Base-by-base conservation (phyloP, 108 stramenopile genomes). In the Stephanodiscus minutulus region DNA sequence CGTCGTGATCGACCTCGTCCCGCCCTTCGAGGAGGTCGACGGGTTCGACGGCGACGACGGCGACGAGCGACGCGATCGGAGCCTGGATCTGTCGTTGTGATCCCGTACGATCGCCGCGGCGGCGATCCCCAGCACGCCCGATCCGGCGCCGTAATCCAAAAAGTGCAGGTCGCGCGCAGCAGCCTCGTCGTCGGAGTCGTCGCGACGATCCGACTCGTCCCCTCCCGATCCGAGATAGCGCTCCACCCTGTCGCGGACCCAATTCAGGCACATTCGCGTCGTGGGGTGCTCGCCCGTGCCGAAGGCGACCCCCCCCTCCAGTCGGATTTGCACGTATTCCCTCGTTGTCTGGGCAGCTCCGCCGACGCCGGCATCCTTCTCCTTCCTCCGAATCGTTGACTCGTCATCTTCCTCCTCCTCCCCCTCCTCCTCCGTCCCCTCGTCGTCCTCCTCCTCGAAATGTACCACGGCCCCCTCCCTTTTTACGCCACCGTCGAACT, bases 221-320 rank as follows among this genome's bases (percentile, higher is more conserved):
- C 55, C 27, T 21, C 29, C 18, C 24, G 54, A 33, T 24, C 58
- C 61, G 35, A 72, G 49, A 47, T 61, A 27, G 47, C 71, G 25
- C 53, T 78, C 76, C 10, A 77, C 56, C 29, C 50, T 58, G 9
- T 84, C 68, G 27, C 61, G 59, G 43, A 92, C 68, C 83, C 87
- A 93, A 69, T 83, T 79, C 53, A 93, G 62, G 69, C 92, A 93
- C 24, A 93, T 47, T 56, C 86, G 84, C 17, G 92, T 93, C 10
- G 92, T 93, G 37, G 89, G 88, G 74, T 93, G 92, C 56, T 93
- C 92, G n/a, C 92, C 92, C 1, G 92, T 89, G 48, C 92, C 92
- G 85, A 93, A 93, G 29, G 92, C 92, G 59, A 90, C 85, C 0
- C 89, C 92, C 44, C 92, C 92, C 68, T 93, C 85, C 35, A 93